These are phyloP conservation scores for Lindgomyces ingoldianus DNA, from an alignment of 495 filamentous ascomycete genomes.

Conservation along the genomic window DNA sequence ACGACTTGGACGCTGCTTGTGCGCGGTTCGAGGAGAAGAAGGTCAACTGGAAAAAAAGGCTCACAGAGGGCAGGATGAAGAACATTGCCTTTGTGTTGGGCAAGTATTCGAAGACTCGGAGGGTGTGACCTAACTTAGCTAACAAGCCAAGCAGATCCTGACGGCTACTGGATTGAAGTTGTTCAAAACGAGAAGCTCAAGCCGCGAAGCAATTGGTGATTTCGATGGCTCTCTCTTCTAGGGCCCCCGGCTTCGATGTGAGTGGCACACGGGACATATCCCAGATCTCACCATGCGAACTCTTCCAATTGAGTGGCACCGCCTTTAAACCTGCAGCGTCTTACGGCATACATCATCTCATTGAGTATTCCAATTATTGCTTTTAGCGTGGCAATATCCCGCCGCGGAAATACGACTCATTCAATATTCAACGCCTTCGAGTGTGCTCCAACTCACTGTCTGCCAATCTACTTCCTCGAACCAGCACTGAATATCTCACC, in stretches of 20 bases:
- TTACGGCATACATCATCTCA: background rate
- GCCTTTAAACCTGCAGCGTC: background rate
- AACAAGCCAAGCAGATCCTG: conserved; percentile 62
- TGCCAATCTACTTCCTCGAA: too few relatives aligned
- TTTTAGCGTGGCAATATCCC: conserved; percentile 15
- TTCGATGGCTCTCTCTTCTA: background rate
- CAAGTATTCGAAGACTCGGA: conserved; percentile 24
- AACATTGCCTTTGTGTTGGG: conserved; percentile 85
- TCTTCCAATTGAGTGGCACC: background rate
- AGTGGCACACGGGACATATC: background rate
- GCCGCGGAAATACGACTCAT: conserved; percentile 7
- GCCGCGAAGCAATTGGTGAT: conserved; percentile 54
- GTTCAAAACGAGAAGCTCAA: conserved; percentile 71
- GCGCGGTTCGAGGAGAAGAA: conserved; percentile 76
- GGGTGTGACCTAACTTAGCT: conserved; percentile 1
- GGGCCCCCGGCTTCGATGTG: background rate
- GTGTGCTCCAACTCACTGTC: background rate
- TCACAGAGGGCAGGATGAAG: conserved; percentile 90
- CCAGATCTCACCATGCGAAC: conserved; percentile 1
- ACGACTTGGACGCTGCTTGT: conserved; percentile 84
- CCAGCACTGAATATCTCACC: too few relatives aligned
- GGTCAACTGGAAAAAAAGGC: conserved; percentile 89
- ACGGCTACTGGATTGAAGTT: conserved; percentile 90
- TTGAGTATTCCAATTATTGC: conserved; percentile 11
- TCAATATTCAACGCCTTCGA: background rate